Conservation (phyloP, 345 rosid species). For the Kernera saxatilis region DNA sequence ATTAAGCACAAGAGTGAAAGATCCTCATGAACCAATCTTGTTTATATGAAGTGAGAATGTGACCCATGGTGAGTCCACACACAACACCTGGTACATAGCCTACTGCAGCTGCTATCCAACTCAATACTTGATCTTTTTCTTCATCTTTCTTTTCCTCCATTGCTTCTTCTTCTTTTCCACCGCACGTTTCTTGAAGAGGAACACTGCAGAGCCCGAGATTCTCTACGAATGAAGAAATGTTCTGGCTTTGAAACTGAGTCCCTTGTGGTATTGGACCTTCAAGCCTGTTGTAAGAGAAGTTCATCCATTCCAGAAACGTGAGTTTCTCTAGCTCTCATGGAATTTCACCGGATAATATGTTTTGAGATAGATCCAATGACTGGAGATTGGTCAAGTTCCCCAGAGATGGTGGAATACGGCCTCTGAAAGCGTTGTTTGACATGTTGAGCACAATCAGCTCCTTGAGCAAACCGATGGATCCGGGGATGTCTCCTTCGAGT, state of each 20-base stretch:
- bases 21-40: not conserved
- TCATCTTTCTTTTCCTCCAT: not conserved
- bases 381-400: conserved; percentile 10
- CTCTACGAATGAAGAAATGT: not conserved
- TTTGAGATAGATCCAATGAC: conserved; percentile 10
- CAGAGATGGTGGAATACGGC: not conserved
- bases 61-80: not conserved
- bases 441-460: not conserved
- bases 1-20: not conserved
- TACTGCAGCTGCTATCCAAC: conserved; percentile 1
- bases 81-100: not conserved
- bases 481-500: not conserved
- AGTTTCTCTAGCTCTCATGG: not conserved
- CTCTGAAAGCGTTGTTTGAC: conserved; percentile 15
- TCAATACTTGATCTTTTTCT: not conserved
- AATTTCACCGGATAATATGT: not conserved
- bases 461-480: not conserved
- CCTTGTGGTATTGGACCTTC: not conserved
- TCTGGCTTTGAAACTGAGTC: not conserved
- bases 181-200: not conserved
- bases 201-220: not conserved
- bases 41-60: not conserved
- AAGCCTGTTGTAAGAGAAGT: not conserved
- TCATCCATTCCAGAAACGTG: not conserved
- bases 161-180: not conserved